A percentile compares a stretch with the other conserved stretches of the same genome.
phyloP scores from a whole-genome alignment of 164 flowering plant genomes.

The Amborella trichopoda region DNA sequence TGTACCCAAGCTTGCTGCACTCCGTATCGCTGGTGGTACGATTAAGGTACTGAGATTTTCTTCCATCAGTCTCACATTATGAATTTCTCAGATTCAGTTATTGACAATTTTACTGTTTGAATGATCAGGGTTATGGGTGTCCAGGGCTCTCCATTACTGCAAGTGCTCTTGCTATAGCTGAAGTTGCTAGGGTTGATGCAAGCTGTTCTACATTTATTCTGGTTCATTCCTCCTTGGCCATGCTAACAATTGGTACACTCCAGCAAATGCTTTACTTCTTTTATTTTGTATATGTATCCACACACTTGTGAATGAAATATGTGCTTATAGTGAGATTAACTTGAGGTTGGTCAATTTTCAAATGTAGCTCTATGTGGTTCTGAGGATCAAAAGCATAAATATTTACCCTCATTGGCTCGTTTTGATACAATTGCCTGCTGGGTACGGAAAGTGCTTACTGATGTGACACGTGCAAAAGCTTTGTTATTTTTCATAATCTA shows the following conservation, averaged over 20 bases:
- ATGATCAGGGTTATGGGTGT: conserved; percentile 78
- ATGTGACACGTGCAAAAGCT: background rate
- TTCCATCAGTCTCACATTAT: background rate
- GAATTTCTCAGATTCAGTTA: no score
- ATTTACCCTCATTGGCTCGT: conserved; percentile 77
- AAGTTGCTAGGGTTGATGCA: conserved; percentile 93
- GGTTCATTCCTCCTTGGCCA: conserved; percentile 92
- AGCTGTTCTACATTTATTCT: conserved; percentile 85
- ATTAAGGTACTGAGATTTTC: conserved; percentile 43
- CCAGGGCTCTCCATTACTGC: conserved; percentile 81
- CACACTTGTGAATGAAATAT: no score
- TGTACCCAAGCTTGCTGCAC: conserved; percentile 65
- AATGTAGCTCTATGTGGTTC: conserved; percentile 74
- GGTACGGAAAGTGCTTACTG: conserved; percentile 36
- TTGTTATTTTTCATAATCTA: background rate
- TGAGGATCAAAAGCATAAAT: conserved; percentile 78
- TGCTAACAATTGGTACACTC: conserved; percentile 85
- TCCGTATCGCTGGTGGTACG: conserved; percentile 75
- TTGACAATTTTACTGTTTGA: conserved; percentile 6
- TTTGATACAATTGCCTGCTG: conserved; percentile 64
- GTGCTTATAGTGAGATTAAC: no score
- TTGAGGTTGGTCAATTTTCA: no score
- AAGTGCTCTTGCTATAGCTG: conserved; percentile 69
- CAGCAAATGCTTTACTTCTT: background rate
- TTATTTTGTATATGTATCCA: background rate